Evolutionary conservation across 768 basidiomycete species (phyloP).

Genomic region (Hygrocybe coccinea): DNA sequence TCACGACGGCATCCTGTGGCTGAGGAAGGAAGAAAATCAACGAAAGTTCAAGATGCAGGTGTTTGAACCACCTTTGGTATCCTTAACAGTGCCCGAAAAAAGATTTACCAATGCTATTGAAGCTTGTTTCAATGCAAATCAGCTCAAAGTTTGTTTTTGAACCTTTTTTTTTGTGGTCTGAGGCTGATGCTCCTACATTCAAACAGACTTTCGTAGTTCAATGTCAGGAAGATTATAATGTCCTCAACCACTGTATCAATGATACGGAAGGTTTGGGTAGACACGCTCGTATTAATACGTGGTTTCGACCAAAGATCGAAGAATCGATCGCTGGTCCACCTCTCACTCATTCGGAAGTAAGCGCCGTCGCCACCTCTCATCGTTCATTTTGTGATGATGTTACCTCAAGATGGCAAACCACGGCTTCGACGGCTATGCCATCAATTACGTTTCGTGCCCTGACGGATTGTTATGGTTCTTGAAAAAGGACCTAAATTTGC

Average conservation of each 20-base stretch:
- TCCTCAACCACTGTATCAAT: constrained; percentile 62
- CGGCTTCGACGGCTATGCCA: constrained; percentile 78
- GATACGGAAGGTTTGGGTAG: constrained; percentile 54
- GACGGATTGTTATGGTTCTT: constrained; percentile 71
- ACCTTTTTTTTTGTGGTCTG: constrained; percentile 13
- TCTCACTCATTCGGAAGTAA: constrained; percentile 55
- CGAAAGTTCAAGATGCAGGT: constrained; percentile 71
- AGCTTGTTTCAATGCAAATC: constrained; percentile 52
- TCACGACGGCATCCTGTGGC: constrained; percentile 65
- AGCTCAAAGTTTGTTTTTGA: constrained; percentile 55
- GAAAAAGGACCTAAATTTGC: constrained; percentile 55
- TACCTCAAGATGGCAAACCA: constrained; percentile 49
- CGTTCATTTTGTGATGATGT: background rate
- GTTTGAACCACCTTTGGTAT: constrained; percentile 80
- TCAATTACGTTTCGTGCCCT: constrained; percentile 77
- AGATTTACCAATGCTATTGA: constrained; percentile 68
- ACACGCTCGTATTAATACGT: constrained; percentile 55
- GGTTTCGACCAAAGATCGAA: constrained; percentile 52
- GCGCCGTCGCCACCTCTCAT: constrained; percentile 11
- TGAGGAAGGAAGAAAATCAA: constrained; percentile 50
- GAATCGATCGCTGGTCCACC: constrained; percentile 45
- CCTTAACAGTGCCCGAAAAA: constrained; percentile 61
- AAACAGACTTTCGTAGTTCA: constrained; percentile 80
- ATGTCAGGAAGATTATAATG: constrained; percentile 73
- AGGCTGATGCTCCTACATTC: background rate